Evolutionary conservation across 176 grass and related monocot genomes (phyloP).

Genomic region (Oryza coarctata): DNA sequence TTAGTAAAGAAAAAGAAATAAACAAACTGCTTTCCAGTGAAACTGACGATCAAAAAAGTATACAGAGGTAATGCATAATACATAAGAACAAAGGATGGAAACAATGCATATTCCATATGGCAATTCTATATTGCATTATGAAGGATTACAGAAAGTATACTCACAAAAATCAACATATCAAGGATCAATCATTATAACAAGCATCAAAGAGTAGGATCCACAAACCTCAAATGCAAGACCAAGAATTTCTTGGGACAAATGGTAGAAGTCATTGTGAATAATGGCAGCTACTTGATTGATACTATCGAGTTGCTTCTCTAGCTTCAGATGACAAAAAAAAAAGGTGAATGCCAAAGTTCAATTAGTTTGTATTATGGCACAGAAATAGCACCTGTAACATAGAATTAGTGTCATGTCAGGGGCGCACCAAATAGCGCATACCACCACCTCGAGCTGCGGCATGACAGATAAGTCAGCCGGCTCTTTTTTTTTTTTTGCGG

Average conservation of each 20-base stretch:
- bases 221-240: conserved; percentile 94
- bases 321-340: conserved; percentile 49
- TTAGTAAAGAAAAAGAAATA: neutral
- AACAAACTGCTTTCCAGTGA: neutral
- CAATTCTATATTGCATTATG: neutral
- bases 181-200: conserved; percentile 25
- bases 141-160: conserved; percentile 16
- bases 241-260: conserved; percentile 91
- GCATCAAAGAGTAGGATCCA: conserved; percentile 14
- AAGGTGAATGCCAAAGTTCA: conserved; percentile 14
- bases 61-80: neutral
- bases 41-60: neutral
- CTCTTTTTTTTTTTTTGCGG: neutral
- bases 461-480: neutral
- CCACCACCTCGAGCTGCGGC: neutral
- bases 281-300: conserved; percentile 83
- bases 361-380: conserved; percentile 21
- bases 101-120: conserved; percentile 4
- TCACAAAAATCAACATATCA: conserved; percentile 20
- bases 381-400: conserved; percentile 12
- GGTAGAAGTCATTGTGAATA: conserved; percentile 79
- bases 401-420: neutral
- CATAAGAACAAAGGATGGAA: neutral
- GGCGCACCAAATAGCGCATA: neutral
- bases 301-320: conserved; percentile 72